A percentile compares a stretch with the other conserved stretches of the same genome.
These are phyloP conservation scores for Cystobasidium ongulense DNA, from an alignment of 768 basidiomycete genomes.

Conservation along the genomic window DNA sequence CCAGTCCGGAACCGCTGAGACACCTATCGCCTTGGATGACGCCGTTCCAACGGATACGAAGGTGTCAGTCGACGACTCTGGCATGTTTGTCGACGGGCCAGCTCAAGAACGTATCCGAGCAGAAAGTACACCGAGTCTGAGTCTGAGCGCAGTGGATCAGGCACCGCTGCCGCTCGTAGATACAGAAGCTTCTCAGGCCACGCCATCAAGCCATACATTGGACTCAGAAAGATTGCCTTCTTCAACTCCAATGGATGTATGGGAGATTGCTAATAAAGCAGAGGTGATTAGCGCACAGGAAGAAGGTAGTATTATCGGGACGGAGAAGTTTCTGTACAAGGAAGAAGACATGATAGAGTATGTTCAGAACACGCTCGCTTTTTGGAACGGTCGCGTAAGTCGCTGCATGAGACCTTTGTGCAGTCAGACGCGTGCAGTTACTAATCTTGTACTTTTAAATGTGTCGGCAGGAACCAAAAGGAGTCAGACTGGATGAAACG, in stretches of 20 bases:
- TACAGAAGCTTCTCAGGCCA: not conserved
- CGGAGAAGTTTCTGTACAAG: not conserved
- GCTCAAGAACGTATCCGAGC: too few species aligned
- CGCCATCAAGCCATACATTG: not conserved
- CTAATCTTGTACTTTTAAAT: not conserved
- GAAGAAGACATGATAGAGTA: not conserved
- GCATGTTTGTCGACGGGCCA: not conserved
- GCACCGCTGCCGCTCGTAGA: not conserved
- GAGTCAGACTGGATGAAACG: constrained; percentile 7
- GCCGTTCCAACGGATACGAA: not conserved
- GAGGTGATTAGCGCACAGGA: not conserved
- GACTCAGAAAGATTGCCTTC: not conserved
- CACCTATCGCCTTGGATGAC: not conserved
- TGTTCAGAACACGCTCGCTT: not conserved
- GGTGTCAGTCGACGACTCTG: not conserved
- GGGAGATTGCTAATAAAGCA: constrained; percentile 5
- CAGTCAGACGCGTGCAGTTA: not conserved
- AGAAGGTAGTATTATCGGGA: constrained; percentile 25
- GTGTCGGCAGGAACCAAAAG: not conserved
- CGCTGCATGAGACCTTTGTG: not conserved
- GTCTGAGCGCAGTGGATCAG: too few species aligned
- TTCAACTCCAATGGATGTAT: not conserved
- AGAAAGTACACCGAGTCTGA: too few species aligned
- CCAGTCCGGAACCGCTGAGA: not conserved
- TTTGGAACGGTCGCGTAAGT: constrained; percentile 23